Base-by-base conservation (phyloP, 495 filamentous ascomycete genomes). In the Talaromyces liani region DNA sequence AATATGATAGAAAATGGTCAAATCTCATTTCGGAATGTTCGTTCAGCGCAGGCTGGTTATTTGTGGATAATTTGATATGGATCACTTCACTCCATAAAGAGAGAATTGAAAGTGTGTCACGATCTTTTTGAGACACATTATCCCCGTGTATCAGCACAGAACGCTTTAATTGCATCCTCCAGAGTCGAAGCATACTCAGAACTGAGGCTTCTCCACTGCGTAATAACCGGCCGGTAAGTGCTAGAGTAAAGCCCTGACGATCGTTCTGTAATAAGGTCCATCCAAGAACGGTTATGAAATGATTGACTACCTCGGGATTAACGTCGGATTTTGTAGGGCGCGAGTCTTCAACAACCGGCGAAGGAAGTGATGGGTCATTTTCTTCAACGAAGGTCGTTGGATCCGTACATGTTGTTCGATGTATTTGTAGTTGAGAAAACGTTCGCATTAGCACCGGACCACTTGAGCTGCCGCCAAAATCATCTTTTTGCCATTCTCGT, bases 381-480 rank as follows among this genome's bases (percentile, higher is more conserved):
- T 41, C 36, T 41, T 41, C 36, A 14, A 41, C 14, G 9, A 41
- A 41, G 36, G 14, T 41, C 14, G 36, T 41, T 41, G 36, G 36
- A 41, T 41, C 4, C 14, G 36, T 41, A 41, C 36, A 41, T 41
- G 36, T 41, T 16, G 14, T 12, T 41, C 36, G 36, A 9, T 41
- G 36, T 14, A 65, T 31, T 27, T 65, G 54, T 31, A 65, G 60
- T 12, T 65, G 63, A 22, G 60, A 24, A 45, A 65, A 67, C 14
- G 60, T 58, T 18, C 59, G 54, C 29, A 62, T 27, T 20, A 65
- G 36, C 49, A 56, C 41, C 4, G 63, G 54, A 14, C 58, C 63
- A 41, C 56, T 31, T 0, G 51, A 7, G 31, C 59, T 59, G 14
- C 27, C 36, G 10, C 34, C 29, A 10, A 45, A 45, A 22, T 66